Evolutionary conservation across 768 basidiomycete species (phyloP), one percentile per base, ranked within the genome.

Genomic region (Collybia sp.): DNA sequence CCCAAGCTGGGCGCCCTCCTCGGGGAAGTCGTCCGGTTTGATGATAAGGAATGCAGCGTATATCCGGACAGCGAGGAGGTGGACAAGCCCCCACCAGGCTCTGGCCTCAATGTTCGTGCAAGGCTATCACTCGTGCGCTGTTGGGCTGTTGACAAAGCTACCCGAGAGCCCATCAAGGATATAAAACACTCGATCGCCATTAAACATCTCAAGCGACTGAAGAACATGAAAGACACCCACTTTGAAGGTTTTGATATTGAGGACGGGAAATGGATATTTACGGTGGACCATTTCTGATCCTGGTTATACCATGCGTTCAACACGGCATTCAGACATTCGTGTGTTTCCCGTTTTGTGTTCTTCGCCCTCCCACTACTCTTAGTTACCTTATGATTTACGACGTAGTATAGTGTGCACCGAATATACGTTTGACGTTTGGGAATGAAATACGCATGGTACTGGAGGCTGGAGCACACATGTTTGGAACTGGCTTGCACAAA

Each of bases 231-330:
- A 61, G 84, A 87, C 45, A 97, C 94, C 34, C 77, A 77, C 40
- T 97, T 93, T 57, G 83, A 88, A 60, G 68, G 67, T 57, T 98
- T 88, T 63, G 85, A 93, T 47, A 74, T 82, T 44, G 72, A 72
- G 55, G 81, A 83, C 56, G 96, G 96, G 43, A 84, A 79, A 65
- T 97, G 95, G 95, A 86, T 82, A 42, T 98, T 99, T 68, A 82
- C 75, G 25, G 96, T 98, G 51, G 84, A 93, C 60, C 92, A 95
- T 69, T 99, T 97, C 72, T 91, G 66, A 76, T 36, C 33, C 30
- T 13, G 5, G n/a, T n/a, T n/a, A n/a, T n/a, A n/a, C 37, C n/a
- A 25, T 8, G 8, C 25, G 4, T 25, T 25, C 25, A 32, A 15
- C 15, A 6, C 41, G 16, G 46, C 40, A 11, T 43, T 6, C 3